Evolutionary conservation across 768 basidiomycete species (phyloP).

Genomic region (Pisolithus microcarpus): DNA sequence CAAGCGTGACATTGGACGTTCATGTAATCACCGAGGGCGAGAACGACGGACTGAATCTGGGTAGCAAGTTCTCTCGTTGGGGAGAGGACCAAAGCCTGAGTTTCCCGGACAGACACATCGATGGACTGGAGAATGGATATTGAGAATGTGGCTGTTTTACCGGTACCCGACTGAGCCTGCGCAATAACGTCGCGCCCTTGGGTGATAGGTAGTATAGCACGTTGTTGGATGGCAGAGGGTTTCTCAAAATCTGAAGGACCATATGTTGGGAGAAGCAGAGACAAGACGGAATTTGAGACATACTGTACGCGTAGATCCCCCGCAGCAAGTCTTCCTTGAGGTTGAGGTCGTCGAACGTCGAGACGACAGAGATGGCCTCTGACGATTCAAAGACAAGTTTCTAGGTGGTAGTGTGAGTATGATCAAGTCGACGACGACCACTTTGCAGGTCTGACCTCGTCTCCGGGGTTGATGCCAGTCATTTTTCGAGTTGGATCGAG

Average conservation of each 20-base stretch:
- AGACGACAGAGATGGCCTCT: conserved; percentile 82
- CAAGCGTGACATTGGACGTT: conserved; percentile 98
- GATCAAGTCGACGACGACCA: conserved; percentile 10
- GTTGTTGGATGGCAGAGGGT: conserved; percentile 97
- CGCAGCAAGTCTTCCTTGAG: conserved; percentile 93
- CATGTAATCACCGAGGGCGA: conserved; percentile 98
- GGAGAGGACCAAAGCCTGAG: conserved; percentile 92
- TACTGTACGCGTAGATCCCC: conserved; percentile 97
- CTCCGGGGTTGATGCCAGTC: conserved; percentile 78
- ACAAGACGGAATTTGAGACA: conserved; percentile 18
- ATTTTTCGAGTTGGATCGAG: conserved; percentile 41
- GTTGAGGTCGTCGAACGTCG: conserved; percentile 83
- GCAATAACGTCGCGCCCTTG: conserved; percentile 97
- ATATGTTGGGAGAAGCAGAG: conserved; percentile 1
- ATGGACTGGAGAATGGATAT: conserved; percentile 98
- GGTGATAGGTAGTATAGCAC: conserved; percentile 93
- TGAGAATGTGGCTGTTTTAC: conserved; percentile 99
- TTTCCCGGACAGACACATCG: conserved; percentile 90
- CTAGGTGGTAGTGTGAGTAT: conserved; percentile 26
- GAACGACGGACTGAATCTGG: conserved; percentile 96
- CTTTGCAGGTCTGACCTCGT: conserved; percentile 52
- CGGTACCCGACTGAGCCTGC: conserved; percentile 97
- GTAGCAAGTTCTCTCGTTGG: conserved; percentile 98
- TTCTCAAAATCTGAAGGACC: conserved; percentile 78
- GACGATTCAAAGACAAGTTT: conserved; percentile 96